Percentiles rank a stretch among this genome's conserved stretches.
Conservation (phyloP, 2,329 filamentous ascomycete genomes). For the Claviceps monticola region DNA sequence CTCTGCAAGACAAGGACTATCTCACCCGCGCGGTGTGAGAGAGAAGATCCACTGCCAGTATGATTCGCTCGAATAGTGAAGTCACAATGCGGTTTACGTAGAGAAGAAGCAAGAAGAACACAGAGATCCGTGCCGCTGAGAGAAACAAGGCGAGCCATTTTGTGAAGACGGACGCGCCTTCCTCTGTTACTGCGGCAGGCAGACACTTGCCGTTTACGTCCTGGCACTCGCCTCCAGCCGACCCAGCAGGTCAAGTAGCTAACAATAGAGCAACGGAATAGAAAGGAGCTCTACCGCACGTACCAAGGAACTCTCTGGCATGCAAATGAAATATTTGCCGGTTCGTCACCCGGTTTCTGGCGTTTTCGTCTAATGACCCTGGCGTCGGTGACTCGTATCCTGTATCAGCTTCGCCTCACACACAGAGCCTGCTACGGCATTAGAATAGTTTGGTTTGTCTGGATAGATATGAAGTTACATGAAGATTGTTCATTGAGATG, state of each 20-base stretch:
- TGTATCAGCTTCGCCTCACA: neutral
- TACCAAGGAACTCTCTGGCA: no score
- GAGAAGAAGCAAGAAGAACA: neutral
- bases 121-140: no score
- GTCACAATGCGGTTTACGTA: neutral
- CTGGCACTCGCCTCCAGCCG: conserved; percentile 1
- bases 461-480: neutral
- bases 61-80: neutral
- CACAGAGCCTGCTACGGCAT: conserved; percentile 1
- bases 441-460: neutral
- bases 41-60: neutral
- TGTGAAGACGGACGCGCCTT: neutral
- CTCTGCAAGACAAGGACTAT: neutral
- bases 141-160: neutral
- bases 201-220: neutral
- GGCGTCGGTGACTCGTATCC: no score
- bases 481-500: neutral
- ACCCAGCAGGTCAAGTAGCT: neutral
- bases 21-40: neutral
- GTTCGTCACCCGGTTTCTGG: neutral
- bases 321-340: no score
- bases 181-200: neutral
- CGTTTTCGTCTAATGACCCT: neutral
- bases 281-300: neutral
- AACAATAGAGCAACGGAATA: neutral